phyloP scores from a whole-genome alignment of 345 rosid genomes.

The Linum tenue region DNA sequence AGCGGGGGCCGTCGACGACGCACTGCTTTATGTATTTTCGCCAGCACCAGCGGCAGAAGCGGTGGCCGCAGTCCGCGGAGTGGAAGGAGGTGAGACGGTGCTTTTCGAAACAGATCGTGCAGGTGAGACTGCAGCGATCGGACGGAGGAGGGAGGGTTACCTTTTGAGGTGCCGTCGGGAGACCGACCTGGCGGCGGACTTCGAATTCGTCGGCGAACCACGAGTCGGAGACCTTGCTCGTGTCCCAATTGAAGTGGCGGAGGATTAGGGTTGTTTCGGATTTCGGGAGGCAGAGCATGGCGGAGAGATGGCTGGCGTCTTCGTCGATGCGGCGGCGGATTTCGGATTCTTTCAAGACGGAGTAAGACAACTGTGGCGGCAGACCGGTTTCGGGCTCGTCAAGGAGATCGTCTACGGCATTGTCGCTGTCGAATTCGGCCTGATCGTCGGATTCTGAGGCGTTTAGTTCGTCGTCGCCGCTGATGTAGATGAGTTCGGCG shows the following conservation, averaged over 20 bases:
- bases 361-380: background rate
- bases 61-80: conserved; percentile 28
- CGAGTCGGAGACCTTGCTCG: conserved; percentile 5
- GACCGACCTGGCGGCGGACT: conserved; percentile 16
- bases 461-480: background rate
- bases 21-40: conserved; percentile 15
- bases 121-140: background rate
- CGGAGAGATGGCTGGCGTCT: conserved; percentile 4
- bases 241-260: conserved; percentile 13
- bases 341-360: conserved; percentile 8
- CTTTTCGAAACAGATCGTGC: conserved; percentile 26
- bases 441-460: background rate
- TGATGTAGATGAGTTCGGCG: background rate
- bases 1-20: conserved; percentile 24
- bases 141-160: background rate
- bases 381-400: too few relatives aligned
- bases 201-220: conserved; percentile 19
- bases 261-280: conserved; percentile 14
- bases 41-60: conserved; percentile 27
- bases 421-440: background rate
- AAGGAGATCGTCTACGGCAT: too few relatives aligned
- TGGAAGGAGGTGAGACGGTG: background rate
- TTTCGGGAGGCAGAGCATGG: conserved; percentile 13
- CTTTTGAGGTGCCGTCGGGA: background rate
- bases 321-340: conserved; percentile 10